phyloP scores from a whole-genome alignment of 2,329 filamentous ascomycete genomes.

The Neoascochyta sp. region DNA sequence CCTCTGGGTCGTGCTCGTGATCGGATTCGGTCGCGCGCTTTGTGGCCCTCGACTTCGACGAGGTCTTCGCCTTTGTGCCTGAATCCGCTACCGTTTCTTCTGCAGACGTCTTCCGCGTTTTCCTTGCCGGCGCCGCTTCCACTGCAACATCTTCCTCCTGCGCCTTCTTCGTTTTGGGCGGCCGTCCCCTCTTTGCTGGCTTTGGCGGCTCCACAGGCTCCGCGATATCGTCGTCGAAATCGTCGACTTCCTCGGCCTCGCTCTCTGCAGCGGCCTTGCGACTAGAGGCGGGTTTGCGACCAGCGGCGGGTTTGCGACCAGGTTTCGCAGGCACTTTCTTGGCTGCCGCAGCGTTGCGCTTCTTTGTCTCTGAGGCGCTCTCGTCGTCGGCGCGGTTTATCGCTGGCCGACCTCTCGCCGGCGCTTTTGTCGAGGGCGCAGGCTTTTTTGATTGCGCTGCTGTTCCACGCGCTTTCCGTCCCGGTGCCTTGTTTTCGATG shows the following conservation, averaged over 20 bases:
- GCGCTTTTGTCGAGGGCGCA: conserved; percentile 26
- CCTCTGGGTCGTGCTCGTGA: conserved; percentile 30
- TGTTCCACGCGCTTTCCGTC: conserved; percentile 34
- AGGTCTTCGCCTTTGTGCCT: conserved; percentile 19
- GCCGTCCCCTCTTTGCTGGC: conserved; percentile 27
- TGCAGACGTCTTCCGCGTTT: conserved; percentile 25
- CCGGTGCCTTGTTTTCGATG: conserved; percentile 37
- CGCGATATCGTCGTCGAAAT: conserved; percentile 29
- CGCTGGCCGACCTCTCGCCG: conserved; percentile 35
- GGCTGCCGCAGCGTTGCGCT: conserved; percentile 31
- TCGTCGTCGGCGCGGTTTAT: conserved; percentile 38
- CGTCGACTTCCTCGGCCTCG: conserved; percentile 46
- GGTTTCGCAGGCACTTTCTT: conserved; percentile 34
- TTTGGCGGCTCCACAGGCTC: conserved; percentile 18
- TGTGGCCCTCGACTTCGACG: conserved; percentile 23
- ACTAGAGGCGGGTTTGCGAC: conserved; percentile 44
- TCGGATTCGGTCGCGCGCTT: conserved; percentile 36
- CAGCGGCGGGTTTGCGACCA: conserved; percentile 42
- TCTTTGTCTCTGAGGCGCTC: conserved; percentile 37
- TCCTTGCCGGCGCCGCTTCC: conserved; percentile 24
- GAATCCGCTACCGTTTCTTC: conserved; percentile 21
- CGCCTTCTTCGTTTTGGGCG: conserved; percentile 55
- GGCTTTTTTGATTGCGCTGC: conserved; percentile 23
- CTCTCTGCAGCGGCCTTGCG: conserved; percentile 39
- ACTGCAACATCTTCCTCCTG: conserved; percentile 13